Evolutionary conservation across 768 basidiomycete species (phyloP).

Genomic region (Cyclocybe aegerita): DNA sequence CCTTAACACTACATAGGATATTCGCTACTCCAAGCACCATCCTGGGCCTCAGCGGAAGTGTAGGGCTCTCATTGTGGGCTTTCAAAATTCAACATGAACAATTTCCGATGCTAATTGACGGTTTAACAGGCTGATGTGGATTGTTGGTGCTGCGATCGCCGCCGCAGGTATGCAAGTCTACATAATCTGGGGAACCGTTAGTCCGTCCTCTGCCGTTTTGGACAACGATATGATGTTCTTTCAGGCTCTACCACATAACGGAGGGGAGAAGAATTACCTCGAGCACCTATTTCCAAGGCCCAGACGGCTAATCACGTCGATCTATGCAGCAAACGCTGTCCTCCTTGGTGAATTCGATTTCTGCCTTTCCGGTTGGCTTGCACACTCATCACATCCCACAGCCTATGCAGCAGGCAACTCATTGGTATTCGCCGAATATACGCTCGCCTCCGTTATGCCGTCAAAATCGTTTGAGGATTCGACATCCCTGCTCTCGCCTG

Average conservation of each 20-base stretch:
- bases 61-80: conserved; percentile 35
- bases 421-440: conserved; percentile 57
- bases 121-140: conserved; percentile 33
- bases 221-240: not conserved
- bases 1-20: conserved; percentile 18
- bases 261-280: conserved; percentile 70
- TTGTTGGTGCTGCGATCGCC: conserved; percentile 36
- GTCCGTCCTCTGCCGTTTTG: conserved; percentile 9
- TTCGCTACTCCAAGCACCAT: conserved; percentile 42
- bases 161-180: conserved; percentile 40
- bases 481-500: conserved; percentile 7
- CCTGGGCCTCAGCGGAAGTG: conserved; percentile 35
- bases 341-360: conserved; percentile 33
- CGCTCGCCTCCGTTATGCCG: conserved; percentile 21
- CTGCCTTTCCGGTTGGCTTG: not conserved
- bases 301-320: conserved; percentile 49
- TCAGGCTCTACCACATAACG: conserved; percentile 56
- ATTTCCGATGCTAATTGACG: not conserved
- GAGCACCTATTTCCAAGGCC: conserved; percentile 59
- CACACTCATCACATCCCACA: not conserved
- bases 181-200: conserved; percentile 37
- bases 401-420: conserved; percentile 33
- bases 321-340: conserved; percentile 55
- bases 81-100: not conserved
- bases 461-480: conserved; percentile 15